phyloP scores from a whole-genome alignment of 192 early-diverging fungal genomes.

The Coemansia sp. region DNA sequence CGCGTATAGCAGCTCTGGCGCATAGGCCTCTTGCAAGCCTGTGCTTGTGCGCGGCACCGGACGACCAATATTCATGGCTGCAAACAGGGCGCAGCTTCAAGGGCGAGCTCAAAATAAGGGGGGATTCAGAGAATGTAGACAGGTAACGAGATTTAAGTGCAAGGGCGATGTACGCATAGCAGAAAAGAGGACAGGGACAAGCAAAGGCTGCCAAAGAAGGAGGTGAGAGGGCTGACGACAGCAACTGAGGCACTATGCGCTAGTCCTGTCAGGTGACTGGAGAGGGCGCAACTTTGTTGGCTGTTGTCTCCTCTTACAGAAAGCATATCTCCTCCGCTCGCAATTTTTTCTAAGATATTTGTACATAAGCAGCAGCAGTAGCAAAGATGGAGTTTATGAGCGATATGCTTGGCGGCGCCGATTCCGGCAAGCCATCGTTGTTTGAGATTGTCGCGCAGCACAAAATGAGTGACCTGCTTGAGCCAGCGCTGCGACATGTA shows the following conservation, averaged over 20 bases:
- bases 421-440: conserved; percentile 77
- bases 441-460: conserved; percentile 90
- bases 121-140: background rate
- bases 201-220: no score
- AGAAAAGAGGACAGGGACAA: no score
- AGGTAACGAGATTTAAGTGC: background rate
- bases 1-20: conserved; percentile 66
- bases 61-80: conserved; percentile 46
- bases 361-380: background rate
- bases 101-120: background rate
- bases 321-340: background rate
- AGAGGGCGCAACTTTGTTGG: conserved; percentile 3
- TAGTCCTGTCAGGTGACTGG: conserved; percentile 6
- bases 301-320: no score
- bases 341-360: background rate
- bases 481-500: conserved; percentile 81
- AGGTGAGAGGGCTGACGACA: no score
- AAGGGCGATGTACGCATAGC: no score
- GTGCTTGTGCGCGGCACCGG: conserved; percentile 35
- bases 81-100: background rate
- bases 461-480: conserved; percentile 76
- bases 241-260: background rate
- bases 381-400: conserved; percentile 84
- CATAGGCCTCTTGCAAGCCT: conserved; percentile 40
- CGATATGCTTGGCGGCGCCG: conserved; percentile 68